Evolutionary conservation across 2,329 filamentous ascomycete species (phyloP).

Genomic region (Alternaria conjuncta): DNA sequence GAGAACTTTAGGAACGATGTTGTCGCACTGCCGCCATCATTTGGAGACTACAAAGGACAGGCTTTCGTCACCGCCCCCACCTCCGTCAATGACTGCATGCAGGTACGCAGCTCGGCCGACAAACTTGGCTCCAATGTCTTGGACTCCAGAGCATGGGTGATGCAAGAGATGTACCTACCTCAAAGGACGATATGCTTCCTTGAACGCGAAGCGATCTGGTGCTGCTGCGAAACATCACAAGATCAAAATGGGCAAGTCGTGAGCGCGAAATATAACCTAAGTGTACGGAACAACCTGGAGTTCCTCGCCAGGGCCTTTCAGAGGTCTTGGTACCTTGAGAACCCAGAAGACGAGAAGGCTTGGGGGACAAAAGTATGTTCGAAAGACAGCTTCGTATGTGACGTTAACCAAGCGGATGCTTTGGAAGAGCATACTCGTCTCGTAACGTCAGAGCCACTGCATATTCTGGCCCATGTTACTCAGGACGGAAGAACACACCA

Average conservation of each 20-base stretch:
- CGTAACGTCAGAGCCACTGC: not conserved
- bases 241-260: not conserved
- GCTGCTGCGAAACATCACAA: not conserved
- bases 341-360: no score
- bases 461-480: fast-evolving
- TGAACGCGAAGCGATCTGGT: not conserved
- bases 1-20: not conserved
- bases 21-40: not conserved
- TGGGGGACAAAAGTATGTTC: not conserved
- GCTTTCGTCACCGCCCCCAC: not conserved
- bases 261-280: no score
- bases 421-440: fast-evolving
- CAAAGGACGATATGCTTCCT: not conserved
- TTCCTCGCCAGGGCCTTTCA: not conserved
- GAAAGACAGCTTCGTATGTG: not conserved
- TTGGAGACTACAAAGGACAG: not conserved
- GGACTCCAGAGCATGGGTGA: not conserved
- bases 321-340: not conserved
- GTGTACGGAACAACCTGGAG: no score
- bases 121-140: not conserved
- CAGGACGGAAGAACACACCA: fast-evolving
- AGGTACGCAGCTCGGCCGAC: no score
- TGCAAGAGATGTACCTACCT: not conserved
- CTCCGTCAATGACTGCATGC: no score
- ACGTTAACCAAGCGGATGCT: not conserved